Evolutionary conservation across 768 basidiomycete genomes (phyloP).

Genomic region (Lactarius vividus): DNA sequence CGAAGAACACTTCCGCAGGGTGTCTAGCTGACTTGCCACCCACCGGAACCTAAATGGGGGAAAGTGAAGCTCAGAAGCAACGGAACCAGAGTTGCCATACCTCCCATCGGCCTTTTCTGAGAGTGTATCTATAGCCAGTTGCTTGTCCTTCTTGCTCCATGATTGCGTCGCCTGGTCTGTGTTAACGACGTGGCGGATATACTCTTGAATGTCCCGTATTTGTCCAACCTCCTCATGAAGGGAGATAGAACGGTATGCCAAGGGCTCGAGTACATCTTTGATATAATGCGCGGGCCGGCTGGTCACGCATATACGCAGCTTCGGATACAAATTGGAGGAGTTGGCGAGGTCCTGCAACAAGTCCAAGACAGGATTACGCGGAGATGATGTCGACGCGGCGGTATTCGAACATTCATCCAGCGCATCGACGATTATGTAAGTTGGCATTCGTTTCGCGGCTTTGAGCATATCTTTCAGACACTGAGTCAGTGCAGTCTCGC

Average conservation of each 20-base stretch:
- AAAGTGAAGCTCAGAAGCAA: neutral
- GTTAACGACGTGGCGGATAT: constrained; percentile 1
- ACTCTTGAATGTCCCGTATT: constrained; percentile 1
- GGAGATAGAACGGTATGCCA: neutral
- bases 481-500: neutral
- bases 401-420: constrained; percentile 10
- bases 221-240: constrained; percentile 11
- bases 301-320: constrained; percentile 15
- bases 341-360: constrained; percentile 6
- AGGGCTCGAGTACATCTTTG: neutral
- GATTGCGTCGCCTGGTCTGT: constrained; percentile 3
- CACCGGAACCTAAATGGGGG: constrained; percentile 2
- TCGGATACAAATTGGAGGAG: neutral
- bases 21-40: constrained; percentile 9
- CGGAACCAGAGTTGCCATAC: neutral
- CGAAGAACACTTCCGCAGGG: neutral
- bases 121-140: constrained; percentile 2
- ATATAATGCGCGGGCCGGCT: constrained; percentile 17
- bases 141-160: constrained; percentile 3
- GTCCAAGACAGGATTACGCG: constrained; percentile 3
- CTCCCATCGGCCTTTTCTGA: constrained; percentile 5
- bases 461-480: constrained; percentile 14
- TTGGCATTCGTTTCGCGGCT: neutral
- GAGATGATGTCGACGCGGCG: constrained; percentile 3
- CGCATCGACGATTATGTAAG: constrained; percentile 15